phyloP scores from a whole-genome alignment of 306 rosid species.

The Cicer bijugum region DNA sequence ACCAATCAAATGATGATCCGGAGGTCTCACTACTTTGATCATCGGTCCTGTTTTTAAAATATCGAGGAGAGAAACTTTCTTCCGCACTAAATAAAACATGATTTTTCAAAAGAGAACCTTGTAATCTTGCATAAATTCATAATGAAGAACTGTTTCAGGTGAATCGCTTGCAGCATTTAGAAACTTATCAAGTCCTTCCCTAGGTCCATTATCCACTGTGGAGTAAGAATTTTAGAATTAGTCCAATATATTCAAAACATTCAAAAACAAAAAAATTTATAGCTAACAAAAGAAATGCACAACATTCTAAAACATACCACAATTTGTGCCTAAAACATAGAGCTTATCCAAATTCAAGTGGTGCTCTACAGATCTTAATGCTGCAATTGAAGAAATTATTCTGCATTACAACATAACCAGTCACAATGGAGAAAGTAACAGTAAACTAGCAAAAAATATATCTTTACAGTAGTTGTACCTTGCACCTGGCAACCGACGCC shows the following conservation, averaged over 20 bases:
- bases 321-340: constrained; percentile 94
- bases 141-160: constrained; percentile 96
- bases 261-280: not conserved
- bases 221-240: constrained; percentile 40
- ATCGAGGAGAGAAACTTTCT: too few species aligned
- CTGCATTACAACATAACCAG: constrained; percentile 92
- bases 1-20: too few species aligned
- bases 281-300: constrained; percentile 25
- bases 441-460: constrained; percentile 33
- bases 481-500: constrained; percentile 99
- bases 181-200: constrained; percentile 95
- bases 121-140: constrained; percentile 99
- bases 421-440: constrained; percentile 64
- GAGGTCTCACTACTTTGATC: too few species aligned
- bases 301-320: constrained; percentile 57
- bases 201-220: constrained; percentile 91
- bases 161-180: constrained; percentile 87
- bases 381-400: constrained; percentile 95
- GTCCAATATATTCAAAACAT: constrained; percentile 1
- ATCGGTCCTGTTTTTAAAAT: too few species aligned
- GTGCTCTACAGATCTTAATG: constrained; percentile 91
- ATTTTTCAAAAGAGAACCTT: constrained; percentile 61
- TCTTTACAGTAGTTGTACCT: constrained; percentile 57
- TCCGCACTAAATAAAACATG: not conserved
- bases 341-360: constrained; percentile 93